Conservation (phyloP, 2,329 filamentous ascomycete genomes). For the Seiridium unicorne region DNA sequence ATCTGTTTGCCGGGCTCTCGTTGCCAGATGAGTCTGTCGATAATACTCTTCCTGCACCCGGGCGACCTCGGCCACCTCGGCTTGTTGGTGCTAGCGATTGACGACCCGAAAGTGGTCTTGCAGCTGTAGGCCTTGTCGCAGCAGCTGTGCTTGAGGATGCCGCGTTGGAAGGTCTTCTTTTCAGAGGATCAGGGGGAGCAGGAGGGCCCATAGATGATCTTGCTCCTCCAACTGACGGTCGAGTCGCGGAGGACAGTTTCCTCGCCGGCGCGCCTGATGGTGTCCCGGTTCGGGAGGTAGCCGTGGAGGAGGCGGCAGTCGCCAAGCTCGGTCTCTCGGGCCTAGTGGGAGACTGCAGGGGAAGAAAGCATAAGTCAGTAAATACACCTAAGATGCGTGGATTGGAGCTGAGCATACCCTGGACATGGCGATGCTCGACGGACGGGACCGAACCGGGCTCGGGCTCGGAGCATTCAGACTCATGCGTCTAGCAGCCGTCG, state of each 20-base stretch:
- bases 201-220: constrained; percentile 70
- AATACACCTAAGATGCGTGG: neutral
- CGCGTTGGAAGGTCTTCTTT: constrained; percentile 42
- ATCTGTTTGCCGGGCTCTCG: constrained; percentile 36
- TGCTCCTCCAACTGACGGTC: constrained; percentile 50
- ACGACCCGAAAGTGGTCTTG: constrained; percentile 37
- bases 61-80: constrained; percentile 33
- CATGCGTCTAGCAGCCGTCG: constrained; percentile 59
- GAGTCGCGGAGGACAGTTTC: constrained; percentile 39
- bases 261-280: constrained; percentile 53
- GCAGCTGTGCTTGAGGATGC: constrained; percentile 37
- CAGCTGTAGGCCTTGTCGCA: constrained; percentile 18
- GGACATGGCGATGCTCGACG: constrained; percentile 57
- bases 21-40: constrained; percentile 47
- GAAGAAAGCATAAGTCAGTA: neutral
- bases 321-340: constrained; percentile 65
- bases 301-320: constrained; percentile 51
- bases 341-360: constrained; percentile 67
- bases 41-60: constrained; percentile 38
- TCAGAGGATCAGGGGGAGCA: constrained; percentile 42
- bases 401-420: constrained; percentile 20
- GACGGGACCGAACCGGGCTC: constrained; percentile 61
- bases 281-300: constrained; percentile 63
- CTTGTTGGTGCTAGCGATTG: constrained; percentile 28
- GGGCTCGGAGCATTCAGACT: constrained; percentile 73